These are phyloP conservation scores for Kwoniella mangroviensis DNA, from an alignment of 768 basidiomycete genomes.

Conservation along the genomic window DNA sequence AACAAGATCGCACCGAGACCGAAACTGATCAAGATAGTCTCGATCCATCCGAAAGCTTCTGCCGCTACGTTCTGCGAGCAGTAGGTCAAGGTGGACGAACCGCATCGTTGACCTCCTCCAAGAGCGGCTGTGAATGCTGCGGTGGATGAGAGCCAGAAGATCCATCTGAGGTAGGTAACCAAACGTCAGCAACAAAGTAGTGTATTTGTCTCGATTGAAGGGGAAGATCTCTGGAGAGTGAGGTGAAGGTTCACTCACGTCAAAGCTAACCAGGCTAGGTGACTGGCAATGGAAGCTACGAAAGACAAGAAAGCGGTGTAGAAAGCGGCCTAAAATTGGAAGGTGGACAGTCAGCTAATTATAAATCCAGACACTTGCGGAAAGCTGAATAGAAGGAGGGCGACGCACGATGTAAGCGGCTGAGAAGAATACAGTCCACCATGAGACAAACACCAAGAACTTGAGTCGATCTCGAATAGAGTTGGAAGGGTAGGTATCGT, in stretches of 20 bases:
- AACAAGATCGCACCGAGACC: slow-evolving; percentile 44
- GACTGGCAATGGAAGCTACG: slow-evolving; percentile 35
- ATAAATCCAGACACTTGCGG: background rate
- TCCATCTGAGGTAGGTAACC: too few species aligned
- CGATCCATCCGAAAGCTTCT: slow-evolving; percentile 58
- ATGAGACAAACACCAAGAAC: slow-evolving; percentile 56
- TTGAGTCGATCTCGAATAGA: slow-evolving; percentile 48
- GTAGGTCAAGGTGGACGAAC: slow-evolving; percentile 38
- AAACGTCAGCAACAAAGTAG: too few species aligned
- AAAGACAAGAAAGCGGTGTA: slow-evolving; percentile 37
- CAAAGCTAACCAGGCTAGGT: slow-evolving; percentile 51
- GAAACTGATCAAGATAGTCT: slow-evolving; percentile 54
- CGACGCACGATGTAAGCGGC: slow-evolving; percentile 40
- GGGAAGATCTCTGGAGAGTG: too few species aligned
- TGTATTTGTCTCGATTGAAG: too few species aligned
- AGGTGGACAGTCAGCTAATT: background rate
- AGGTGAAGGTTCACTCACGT: slow-evolving; percentile 56
- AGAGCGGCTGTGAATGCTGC: slow-evolving; percentile 52
- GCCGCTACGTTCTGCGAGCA: slow-evolving; percentile 58
- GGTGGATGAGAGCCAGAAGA: slow-evolving; percentile 56
- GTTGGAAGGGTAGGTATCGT: slow-evolving; percentile 49
- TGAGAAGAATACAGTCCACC: slow-evolving; percentile 57
- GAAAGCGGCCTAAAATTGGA: slow-evolving; percentile 19
- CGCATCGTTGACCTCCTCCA: slow-evolving; percentile 50
- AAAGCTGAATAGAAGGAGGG: background rate